phyloP scores from a whole-genome alignment of 148 eudicot genomes.

The Chenopodium quinoa region DNA sequence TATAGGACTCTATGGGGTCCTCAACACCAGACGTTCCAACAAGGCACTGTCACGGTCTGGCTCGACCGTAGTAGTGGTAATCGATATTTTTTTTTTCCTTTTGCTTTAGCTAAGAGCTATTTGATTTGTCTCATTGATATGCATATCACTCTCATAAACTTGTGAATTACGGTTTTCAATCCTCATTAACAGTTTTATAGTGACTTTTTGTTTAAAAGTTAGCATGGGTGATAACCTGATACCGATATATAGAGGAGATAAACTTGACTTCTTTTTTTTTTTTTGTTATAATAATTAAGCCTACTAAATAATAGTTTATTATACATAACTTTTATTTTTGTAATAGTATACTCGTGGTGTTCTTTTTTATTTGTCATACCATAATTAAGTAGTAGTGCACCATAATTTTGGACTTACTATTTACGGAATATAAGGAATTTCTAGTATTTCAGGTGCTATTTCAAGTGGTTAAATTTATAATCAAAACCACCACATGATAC shows the following conservation, averaged over 20 bases:
- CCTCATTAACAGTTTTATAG: background rate
- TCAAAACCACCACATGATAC: background rate
- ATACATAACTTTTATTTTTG: too few species aligned
- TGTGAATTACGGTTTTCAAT: too few species aligned
- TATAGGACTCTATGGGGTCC: conserved; percentile 86
- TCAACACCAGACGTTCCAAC: conserved; percentile 53
- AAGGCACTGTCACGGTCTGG: conserved; percentile 65
- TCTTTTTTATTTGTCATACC: background rate
- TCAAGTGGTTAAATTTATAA: background rate
- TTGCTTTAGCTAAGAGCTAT: too few species aligned
- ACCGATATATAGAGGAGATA: background rate
- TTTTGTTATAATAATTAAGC: too few species aligned
- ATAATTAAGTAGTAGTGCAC: background rate
- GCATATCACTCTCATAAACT: background rate
- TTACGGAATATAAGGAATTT: background rate
- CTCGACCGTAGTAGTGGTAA: conserved; percentile 75
- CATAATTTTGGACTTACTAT: background rate
- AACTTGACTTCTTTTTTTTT: too few species aligned
- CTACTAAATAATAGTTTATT: background rate
- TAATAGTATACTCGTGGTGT: too few species aligned
- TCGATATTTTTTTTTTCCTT: too few species aligned
- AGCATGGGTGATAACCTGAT: background rate
- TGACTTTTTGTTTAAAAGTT: too few species aligned
- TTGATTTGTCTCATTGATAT: too few species aligned
- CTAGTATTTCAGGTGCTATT: background rate